Conservation (phyloP, 306 rosid genomes). For the Mimosa pudica region DNA sequence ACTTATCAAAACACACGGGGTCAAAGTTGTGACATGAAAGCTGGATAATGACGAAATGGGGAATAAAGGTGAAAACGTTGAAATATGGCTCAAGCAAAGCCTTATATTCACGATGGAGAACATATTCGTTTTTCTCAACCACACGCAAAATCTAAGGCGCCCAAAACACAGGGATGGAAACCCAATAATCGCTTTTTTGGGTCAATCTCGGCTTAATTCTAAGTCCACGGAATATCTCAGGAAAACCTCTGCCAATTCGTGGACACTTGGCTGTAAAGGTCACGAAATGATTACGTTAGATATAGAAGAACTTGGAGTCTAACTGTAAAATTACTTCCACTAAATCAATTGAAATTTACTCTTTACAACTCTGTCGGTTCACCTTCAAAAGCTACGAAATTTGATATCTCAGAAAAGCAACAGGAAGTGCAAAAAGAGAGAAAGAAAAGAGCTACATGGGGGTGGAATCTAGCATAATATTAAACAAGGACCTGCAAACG, state of each 20-base stretch:
- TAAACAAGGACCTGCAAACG: slow-evolving; percentile 14
- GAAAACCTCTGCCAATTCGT: not conserved
- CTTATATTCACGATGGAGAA: not conserved
- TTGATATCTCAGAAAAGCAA: not conserved
- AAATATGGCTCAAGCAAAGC: not conserved
- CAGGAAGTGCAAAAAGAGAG: not conserved
- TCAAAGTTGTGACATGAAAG: not conserved
- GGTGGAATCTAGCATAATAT: slow-evolving; percentile 3
- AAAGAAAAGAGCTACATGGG: too few relatives aligned
- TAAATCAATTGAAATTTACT: too few relatives aligned
- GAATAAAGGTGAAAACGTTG: not conserved
- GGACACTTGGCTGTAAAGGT: not conserved
- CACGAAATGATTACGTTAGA: not conserved
- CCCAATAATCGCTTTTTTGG: not conserved
- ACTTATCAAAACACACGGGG: not conserved
- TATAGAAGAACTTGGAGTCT: not conserved
- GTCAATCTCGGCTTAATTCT: not conserved
- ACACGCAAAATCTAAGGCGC: not conserved
- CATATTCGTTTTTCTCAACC: not conserved
- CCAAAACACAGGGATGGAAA: not conserved
- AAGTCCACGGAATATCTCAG: not conserved
- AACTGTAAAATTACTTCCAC: not conserved
- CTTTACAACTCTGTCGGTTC: not conserved
- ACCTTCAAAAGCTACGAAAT: not conserved
- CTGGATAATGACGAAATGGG: not conserved